Evolutionary conservation across 495 filamentous ascomycete species (phyloP).

Genomic region (Podospora comata): DNA sequence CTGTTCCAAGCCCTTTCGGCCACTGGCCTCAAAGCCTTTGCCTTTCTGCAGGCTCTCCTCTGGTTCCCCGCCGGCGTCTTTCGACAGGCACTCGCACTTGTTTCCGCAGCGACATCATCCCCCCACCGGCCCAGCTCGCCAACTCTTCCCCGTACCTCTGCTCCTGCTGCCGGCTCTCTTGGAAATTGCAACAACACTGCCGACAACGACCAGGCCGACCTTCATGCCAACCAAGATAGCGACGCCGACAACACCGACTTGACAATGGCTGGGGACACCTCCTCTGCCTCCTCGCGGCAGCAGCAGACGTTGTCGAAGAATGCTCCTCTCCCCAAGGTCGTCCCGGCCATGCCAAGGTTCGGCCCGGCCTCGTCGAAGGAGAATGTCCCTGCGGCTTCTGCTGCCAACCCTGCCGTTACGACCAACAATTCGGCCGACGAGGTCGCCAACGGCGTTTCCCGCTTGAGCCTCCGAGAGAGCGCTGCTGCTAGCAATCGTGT

Average conservation of each 20-base stretch:
- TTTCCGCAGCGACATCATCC: conserved; percentile 12
- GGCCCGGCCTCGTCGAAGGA: conserved; percentile 18
- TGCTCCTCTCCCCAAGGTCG: conserved; percentile 18
- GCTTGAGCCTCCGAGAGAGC: conserved; percentile 10
- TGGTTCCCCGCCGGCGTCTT: conserved; percentile 24
- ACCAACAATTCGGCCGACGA: background rate
- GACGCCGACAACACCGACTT: background rate
- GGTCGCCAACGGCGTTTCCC: conserved; percentile 2
- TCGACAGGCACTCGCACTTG: conserved; percentile 18
- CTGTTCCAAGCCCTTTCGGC: conserved; percentile 25
- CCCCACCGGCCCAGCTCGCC: conserved; percentile 7
- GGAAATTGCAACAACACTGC: conserved; percentile 6
- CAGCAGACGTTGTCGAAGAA: conserved; percentile 6
- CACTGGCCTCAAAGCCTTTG: conserved; percentile 26
- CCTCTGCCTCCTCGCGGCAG: conserved; percentile 19
- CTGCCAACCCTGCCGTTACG: background rate
- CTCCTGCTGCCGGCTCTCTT: conserved; percentile 1
- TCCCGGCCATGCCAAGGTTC: conserved; percentile 23
- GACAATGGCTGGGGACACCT: conserved; percentile 16
- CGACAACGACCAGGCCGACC: conserved; percentile 10
- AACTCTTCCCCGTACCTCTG: conserved; percentile 11
- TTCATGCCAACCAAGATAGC: background rate
- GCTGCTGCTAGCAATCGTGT: background rate
- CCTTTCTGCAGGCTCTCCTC: conserved; percentile 29
- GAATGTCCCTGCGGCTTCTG: conserved; percentile 6